phyloP scores from a whole-genome alignment of 2,329 filamentous ascomycete species.

The Sphaerostilbella broomeana region DNA sequence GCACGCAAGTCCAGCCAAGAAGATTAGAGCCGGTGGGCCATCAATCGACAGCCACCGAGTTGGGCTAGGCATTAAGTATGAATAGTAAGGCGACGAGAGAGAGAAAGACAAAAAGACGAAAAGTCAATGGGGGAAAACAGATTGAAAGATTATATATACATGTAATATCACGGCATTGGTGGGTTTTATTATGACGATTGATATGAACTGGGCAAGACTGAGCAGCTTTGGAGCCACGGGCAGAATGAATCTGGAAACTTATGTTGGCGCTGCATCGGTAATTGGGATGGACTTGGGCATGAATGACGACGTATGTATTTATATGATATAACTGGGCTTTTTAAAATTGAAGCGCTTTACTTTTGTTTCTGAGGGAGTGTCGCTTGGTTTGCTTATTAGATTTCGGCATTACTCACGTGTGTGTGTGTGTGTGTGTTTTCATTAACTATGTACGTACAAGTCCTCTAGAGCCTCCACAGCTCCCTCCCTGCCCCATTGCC shows the following conservation, averaged over 20 bases:
- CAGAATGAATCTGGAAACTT: not conserved
- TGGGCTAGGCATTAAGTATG: conserved; percentile 48
- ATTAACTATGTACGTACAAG: not conserved
- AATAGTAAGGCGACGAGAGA: conserved; percentile 17
- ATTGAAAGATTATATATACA: not conserved
- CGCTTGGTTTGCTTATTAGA: not conserved
- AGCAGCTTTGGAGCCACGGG: too few relatives aligned
- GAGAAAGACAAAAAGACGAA: not conserved
- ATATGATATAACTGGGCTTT: too few relatives aligned
- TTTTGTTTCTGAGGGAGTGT: too few relatives aligned
- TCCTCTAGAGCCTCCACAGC: too few relatives aligned
- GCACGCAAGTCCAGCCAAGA: conserved; percentile 45
- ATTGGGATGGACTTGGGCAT: too few relatives aligned
- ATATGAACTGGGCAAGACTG: not conserved
- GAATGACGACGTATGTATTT: too few relatives aligned
- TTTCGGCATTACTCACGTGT: not conserved
- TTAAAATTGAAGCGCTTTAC: too few relatives aligned
- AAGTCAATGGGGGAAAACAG: too few relatives aligned
- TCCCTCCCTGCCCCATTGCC: conserved; percentile 13
- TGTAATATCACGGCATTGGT: not conserved
- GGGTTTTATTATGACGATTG: not conserved
- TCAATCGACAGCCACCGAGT: conserved; percentile 35
- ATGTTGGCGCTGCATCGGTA: too few relatives aligned
- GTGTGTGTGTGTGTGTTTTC: conserved; percentile 1
- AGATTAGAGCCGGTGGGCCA: conserved; percentile 37